Evolutionary conservation across 768 basidiomycete genomes (phyloP), one percentile per base, ranked within the genome.

Genomic region (Chalciporus sphaerocephalus): DNA sequence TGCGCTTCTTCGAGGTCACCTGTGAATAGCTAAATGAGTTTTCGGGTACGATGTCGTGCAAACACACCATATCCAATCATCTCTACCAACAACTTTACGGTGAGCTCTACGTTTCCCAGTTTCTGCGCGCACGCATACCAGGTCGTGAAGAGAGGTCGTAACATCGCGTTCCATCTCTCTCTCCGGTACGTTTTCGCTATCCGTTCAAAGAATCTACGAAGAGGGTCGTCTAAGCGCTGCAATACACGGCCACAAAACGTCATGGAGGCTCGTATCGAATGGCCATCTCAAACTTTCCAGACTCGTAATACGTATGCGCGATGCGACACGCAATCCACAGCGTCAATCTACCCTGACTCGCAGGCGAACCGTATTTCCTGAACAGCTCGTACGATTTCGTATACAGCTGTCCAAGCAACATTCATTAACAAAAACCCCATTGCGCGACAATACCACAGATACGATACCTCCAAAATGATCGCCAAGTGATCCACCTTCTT

Each of bases 381-480:
- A 96, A 92, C 10, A 92, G 63, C 54, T 95, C 91, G 65, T 99
- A 98, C 2, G 96, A 76, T 59, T 94, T 92, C 6, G 92, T 96
- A 60, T 92, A 94, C 2, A 99, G 75, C 91, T 94, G 44, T 36
- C 25, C n/a, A 18, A 15, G 4, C 20, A 33, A 23, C 50, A 16
- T 11, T 38, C 30, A 35, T 48, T n/a, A 39, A 17, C 44, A 18
- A 39, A 35, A 57, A 23, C 12, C 6, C 12, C 12, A 12, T 6
- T 5, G 6, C 21, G 48, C 21, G 48, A 16, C 23, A 8, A 42
- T 12, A 3, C 20, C 27, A 27, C 15, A 18, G 1, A 16, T 41
- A 28, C 12, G 20, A 28, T 44, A 87, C 92, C 77, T 99, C 95
- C 23, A 95, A 69, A 33, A 90, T 80, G 28, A 94, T 71, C 2